phyloP scores from a whole-genome alignment of 1,284 basidiomycete species.

The Marasmius oreades region DNA sequence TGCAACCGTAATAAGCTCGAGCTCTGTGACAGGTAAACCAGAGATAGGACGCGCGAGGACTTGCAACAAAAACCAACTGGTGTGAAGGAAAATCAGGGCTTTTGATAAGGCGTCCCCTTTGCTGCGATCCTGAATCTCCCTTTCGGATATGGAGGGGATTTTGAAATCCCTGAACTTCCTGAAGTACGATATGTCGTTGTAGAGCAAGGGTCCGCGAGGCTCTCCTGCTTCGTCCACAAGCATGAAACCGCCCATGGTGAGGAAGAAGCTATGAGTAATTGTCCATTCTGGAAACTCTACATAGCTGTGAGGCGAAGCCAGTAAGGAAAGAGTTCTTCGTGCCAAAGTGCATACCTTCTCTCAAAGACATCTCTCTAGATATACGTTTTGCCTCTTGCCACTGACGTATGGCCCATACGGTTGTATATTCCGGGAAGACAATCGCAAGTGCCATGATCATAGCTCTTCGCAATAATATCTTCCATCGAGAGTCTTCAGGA shows the following conservation, averaged over 20 bases:
- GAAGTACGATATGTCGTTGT: neutral
- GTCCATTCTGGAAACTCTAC: neutral
- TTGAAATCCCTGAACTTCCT: too few relatives aligned
- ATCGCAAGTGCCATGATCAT: slow-evolving; percentile 1
- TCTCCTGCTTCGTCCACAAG: neutral
- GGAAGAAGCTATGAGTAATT: slow-evolving; percentile 1
- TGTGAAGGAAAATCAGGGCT: slow-evolving; percentile 5
- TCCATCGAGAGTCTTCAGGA: neutral
- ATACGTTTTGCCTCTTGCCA: neutral
- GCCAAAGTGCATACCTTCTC: neutral
- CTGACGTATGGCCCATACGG: neutral
- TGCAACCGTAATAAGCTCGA: slow-evolving; percentile 5
- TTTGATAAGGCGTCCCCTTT: slow-evolving; percentile 8
- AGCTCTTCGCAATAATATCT: neutral
- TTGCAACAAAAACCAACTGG: slow-evolving; percentile 5
- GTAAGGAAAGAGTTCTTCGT: neutral
- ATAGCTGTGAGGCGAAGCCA: too few relatives aligned
- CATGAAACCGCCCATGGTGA: slow-evolving; percentile 6
- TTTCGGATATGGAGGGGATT: neutral
- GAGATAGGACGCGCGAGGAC: neutral
- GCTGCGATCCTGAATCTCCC: slow-evolving; percentile 5
- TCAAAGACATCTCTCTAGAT: neutral
- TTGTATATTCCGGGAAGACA: neutral
- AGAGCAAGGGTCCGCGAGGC: neutral
- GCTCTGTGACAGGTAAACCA: slow-evolving; percentile 2